These are phyloP conservation scores for Cryptococcus amylolentus DNA, from an alignment of 1,284 basidiomycete species.

Conservation along the genomic window DNA sequence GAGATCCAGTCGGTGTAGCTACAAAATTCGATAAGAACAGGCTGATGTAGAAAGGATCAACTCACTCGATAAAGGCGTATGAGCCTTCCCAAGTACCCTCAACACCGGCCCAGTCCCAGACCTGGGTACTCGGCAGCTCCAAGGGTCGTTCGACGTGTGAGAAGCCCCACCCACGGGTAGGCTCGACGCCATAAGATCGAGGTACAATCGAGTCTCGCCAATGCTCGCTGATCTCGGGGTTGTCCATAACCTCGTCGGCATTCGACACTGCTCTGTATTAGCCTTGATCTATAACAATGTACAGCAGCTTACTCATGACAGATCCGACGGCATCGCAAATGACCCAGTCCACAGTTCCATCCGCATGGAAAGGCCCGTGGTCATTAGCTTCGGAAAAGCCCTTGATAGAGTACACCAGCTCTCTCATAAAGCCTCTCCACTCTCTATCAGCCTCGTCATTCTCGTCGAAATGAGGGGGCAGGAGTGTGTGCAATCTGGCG, in stretches of 20 bases:
- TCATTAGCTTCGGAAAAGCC: conserved; percentile 35
- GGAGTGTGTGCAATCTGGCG: conserved; percentile 27
- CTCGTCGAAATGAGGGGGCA: conserved; percentile 21
- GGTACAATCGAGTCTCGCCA: conserved; percentile 31
- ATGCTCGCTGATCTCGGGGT: conserved; percentile 14
- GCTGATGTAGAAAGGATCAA: not conserved
- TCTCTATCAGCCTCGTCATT: conserved; percentile 18
- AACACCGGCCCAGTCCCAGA: conserved; percentile 44
- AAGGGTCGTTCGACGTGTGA: conserved; percentile 23
- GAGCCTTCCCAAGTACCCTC: conserved; percentile 39
- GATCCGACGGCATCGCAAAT: conserved; percentile 38
- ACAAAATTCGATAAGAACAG: not conserved
- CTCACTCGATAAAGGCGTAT: conserved; percentile 47
- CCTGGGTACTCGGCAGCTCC: conserved; percentile 17
- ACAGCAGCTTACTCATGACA: conserved; percentile 40
- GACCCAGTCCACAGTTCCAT: conserved; percentile 41
- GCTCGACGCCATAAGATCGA: conserved; percentile 28
- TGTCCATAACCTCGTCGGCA: conserved; percentile 25
- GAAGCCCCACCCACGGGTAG: conserved; percentile 29
- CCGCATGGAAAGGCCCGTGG: conserved; percentile 33
- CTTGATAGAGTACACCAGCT: conserved; percentile 28
- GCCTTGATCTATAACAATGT: not conserved
- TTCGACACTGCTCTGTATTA: conserved; percentile 28
- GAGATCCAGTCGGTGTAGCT: conserved; percentile 44
- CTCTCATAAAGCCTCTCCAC: conserved; percentile 32